Evolutionary conservation across 2,329 filamentous ascomycete genomes (phyloP), one percentile per base, ranked within the genome.

Genomic region (Gaeumannomyces tritici): DNA sequence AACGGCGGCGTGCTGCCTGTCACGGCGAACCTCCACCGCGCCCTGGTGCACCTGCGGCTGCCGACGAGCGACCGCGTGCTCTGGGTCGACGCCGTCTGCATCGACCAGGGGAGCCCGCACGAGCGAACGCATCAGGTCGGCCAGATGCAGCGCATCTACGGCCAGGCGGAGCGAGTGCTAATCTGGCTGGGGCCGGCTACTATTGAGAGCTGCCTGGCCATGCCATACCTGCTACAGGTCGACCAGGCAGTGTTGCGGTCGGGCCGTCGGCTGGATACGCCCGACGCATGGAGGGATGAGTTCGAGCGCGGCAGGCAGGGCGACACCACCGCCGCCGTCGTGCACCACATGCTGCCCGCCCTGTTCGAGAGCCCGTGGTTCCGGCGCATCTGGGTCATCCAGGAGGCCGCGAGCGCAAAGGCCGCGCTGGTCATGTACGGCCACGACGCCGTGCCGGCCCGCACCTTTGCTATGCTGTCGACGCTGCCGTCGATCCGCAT

Each of bases 1-100:
- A 21, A 57, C 27, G 56, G 27, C 18, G 8, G 31, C 21, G 1
- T 15, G 6, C 12, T 57, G 13, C 26, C 27, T 4, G 27, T 60
- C 35, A 51, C 21, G 9, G 4, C 15, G 1, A 60, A 54, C 47
- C 35, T 60, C 26, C 9, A 27, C 24, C 26, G 15, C 11, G 35
- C 35, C 15, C 59, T 60, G 7, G 42, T 27, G 8, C 35, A 35
- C 28, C 59, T 60, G 27, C 59, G 59, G 8, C 4, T 8, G 11
- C 21, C 5, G 21, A 11, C 27, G 7, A 21, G 27, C n/a, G 27
- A 51, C 33, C 59, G 47, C 59, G 21, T 28, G 2, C 26, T 60
- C 11, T 60, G 59, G 59, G 51, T 60, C 42, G 59, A 60, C 35
- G 35, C 24, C 31, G 21, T 60, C 6, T 60, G 59, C 47, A 60